Conservation (phyloP, 176 grass and related monocot species). For the Eleusine coracana region DNA sequence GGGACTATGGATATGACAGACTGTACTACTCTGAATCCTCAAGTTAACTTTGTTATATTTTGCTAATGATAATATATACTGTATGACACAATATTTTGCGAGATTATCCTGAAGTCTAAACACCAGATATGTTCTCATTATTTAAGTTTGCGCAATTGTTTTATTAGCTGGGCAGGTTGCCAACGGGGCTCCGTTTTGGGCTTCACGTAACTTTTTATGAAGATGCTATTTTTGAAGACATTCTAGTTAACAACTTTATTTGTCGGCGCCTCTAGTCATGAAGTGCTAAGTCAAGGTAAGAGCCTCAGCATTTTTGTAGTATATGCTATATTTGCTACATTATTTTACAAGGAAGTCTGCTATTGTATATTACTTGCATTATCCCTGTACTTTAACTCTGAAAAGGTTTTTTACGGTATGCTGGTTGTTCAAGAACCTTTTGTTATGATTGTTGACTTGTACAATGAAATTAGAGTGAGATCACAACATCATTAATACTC, state of each 20-base stretch:
- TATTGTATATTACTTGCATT: slow-evolving; percentile 19
- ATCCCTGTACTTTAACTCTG: neutral
- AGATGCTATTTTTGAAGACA: neutral
- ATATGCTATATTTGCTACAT: neutral
- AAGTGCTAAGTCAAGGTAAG: slow-evolving; percentile 20
- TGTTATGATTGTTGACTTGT: neutral
- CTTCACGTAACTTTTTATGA: neutral
- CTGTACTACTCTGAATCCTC: neutral
- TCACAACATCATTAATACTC: slow-evolving; percentile 14
- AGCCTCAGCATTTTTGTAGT: neutral
- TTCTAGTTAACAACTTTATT: slow-evolving; percentile 3
- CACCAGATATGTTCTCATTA: neutral
- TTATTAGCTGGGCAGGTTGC: neutral
- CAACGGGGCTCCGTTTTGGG: neutral
- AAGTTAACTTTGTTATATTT: slow-evolving; percentile 23
- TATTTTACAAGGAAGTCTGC: neutral
- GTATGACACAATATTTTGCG: neutral
- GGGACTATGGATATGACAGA: neutral
- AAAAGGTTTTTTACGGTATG: neutral
- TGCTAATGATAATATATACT: slow-evolving; percentile 3
- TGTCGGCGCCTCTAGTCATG: slow-evolving; percentile 2
- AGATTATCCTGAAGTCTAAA: neutral
- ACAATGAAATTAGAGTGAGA: neutral
- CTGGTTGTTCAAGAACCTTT: neutral
- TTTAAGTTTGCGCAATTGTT: neutral